Evolutionary conservation across 768 basidiomycete genomes (phyloP).

Genomic region (Lepiota venenata): DNA sequence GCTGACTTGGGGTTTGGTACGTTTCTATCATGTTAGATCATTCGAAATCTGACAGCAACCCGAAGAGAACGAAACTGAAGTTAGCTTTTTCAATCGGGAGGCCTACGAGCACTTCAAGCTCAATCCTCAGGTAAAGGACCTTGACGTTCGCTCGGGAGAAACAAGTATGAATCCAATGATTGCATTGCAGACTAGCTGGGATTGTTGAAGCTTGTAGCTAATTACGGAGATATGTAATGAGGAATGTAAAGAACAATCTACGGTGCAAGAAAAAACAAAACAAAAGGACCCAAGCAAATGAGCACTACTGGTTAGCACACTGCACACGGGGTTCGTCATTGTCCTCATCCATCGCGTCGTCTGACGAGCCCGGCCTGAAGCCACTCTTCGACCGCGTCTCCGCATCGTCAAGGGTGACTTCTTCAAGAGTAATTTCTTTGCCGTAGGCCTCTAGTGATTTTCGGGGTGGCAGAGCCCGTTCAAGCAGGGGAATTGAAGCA

Average conservation of each 20-base stretch:
- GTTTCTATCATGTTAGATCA: constrained; percentile 19
- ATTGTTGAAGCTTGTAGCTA: constrained; percentile 30
- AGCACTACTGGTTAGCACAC: constrained; percentile 80
- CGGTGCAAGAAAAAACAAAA: constrained; percentile 18
- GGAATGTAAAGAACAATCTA: constrained; percentile 27
- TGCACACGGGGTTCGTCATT: constrained; percentile 91
- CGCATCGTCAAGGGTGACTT: constrained; percentile 78
- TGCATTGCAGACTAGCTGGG: constrained; percentile 42
- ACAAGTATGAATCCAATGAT: constrained; percentile 7
- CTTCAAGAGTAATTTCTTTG: constrained; percentile 73
- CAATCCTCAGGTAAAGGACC: constrained; percentile 67
- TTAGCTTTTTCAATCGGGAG: constrained; percentile 83
- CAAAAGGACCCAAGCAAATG: constrained; percentile 9
- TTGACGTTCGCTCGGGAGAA: not conserved
- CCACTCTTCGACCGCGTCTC: constrained; percentile 60
- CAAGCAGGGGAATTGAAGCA: constrained; percentile 65
- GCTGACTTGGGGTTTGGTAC: constrained; percentile 73
- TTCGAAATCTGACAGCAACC: not conserved
- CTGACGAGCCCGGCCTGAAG: constrained; percentile 28
- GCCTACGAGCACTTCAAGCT: constrained; percentile 79
- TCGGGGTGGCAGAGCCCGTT: constrained; percentile 83
- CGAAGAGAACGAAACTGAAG: constrained; percentile 92
- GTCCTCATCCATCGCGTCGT: constrained; percentile 94
- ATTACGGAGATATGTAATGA: constrained; percentile 37
- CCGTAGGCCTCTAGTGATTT: constrained; percentile 60